Percentiles rank a stretch among this genome's conserved stretches.
These are phyloP conservation scores for Microdochium nivale DNA, from an alignment of 2,329 filamentous ascomycete species.

Conservation along the genomic window DNA sequence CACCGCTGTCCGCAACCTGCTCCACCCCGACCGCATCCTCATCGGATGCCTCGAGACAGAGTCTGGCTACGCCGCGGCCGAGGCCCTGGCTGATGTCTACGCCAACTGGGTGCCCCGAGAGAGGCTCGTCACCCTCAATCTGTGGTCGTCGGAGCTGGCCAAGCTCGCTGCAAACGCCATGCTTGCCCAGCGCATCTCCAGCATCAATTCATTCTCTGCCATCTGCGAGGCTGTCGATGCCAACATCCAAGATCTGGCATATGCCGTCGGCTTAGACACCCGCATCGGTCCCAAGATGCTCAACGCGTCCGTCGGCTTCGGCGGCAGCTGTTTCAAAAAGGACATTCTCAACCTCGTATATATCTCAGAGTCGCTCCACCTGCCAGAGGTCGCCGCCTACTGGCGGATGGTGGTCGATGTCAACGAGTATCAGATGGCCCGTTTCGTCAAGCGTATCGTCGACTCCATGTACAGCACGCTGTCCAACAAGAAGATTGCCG, in stretches of 20 bases:
- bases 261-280: constrained; percentile 58
- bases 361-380: constrained; percentile 59
- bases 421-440: constrained; percentile 66
- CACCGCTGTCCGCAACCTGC: constrained; percentile 63
- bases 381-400: constrained; percentile 66
- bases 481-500: constrained; percentile 59
- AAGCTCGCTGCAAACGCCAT: constrained; percentile 76
- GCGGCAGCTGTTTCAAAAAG: constrained; percentile 76
- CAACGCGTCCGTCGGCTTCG: constrained; percentile 68
- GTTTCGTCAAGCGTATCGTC: constrained; percentile 60
- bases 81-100: constrained; percentile 57
- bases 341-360: constrained; percentile 69
- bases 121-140: constrained; percentile 63
- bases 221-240: constrained; percentile 71
- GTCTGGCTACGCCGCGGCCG: constrained; percentile 52
- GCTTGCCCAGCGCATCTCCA: constrained; percentile 71
- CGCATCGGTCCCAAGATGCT: constrained; percentile 68
- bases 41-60: constrained; percentile 60
- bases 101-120: constrained; percentile 59
- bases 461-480: constrained; percentile 60
- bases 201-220: constrained; percentile 74
- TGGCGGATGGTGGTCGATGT: constrained; percentile 68
- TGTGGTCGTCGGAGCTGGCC: constrained; percentile 70
- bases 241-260: constrained; percentile 64
- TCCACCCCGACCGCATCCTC: constrained; percentile 63